These are phyloP conservation scores for Fusarium coicis DNA, from an alignment of 2,329 filamentous ascomycete species.

Conservation along the genomic window DNA sequence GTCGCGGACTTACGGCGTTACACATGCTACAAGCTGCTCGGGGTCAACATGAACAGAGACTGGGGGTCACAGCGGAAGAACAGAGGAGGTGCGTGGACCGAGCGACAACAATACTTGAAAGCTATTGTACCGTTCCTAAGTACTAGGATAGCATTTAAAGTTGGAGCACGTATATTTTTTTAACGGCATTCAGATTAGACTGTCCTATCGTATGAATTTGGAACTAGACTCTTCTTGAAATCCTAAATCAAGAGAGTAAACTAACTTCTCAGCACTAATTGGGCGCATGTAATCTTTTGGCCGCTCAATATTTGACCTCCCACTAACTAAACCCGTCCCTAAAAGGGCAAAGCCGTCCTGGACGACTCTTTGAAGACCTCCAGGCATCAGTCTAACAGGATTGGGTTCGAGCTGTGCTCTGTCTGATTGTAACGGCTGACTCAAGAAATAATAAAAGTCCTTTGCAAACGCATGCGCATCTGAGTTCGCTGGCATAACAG, in stretches of 20 bases:
- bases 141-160: not conserved
- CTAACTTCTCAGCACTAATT: conserved; percentile 53
- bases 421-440: not conserved
- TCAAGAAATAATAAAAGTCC: conserved; percentile 51
- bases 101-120: not conserved
- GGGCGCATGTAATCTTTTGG: conserved; percentile 50
- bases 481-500: conserved; percentile 24
- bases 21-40: not conserved
- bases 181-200: no score
- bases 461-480: conserved; percentile 47
- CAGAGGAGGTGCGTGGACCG: fast-evolving
- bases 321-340: conserved; percentile 37
- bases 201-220: no score
- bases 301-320: conserved; percentile 28
- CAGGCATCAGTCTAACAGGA: conserved; percentile 48
- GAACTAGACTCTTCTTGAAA: no score
- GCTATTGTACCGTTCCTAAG: not conserved
- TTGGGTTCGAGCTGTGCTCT: conserved; percentile 42
- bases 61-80: fast-evolving
- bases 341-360: conserved; percentile 46
- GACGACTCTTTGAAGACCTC: conserved; percentile 43
- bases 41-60: not conserved
- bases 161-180: no score
- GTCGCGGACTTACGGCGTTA: not conserved
- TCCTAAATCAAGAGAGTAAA: no score